phyloP scores from a whole-genome alignment of 495 filamentous ascomycete genomes.

The Aspergillus indologenus region DNA sequence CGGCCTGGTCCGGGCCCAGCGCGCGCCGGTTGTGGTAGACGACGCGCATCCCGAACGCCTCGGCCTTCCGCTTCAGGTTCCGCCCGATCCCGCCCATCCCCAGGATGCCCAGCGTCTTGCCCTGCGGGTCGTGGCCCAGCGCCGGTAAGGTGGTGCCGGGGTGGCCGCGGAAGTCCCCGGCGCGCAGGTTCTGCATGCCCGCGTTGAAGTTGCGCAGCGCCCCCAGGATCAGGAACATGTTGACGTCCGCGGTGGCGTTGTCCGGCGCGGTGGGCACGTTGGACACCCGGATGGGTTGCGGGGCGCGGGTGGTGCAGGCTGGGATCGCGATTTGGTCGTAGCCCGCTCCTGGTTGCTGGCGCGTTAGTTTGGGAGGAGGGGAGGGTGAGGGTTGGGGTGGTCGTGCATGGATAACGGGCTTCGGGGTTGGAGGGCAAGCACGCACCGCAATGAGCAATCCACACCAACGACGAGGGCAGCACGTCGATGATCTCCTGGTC shows the following conservation, averaged over 20 bases:
- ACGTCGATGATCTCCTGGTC: slow-evolving; percentile 63
- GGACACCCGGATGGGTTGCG: slow-evolving; percentile 59
- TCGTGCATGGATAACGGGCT: background rate
- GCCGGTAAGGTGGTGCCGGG: slow-evolving; percentile 40
- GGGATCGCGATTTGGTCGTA: slow-evolving; percentile 77
- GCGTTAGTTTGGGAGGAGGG: background rate
- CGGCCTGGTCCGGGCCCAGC: slow-evolving; percentile 53
- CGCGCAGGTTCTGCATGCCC: slow-evolving; percentile 58
- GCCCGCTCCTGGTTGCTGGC: slow-evolving; percentile 57
- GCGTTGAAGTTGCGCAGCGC: slow-evolving; percentile 69
- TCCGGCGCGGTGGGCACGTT: slow-evolving; percentile 80
- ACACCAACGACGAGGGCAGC: slow-evolving; percentile 53
- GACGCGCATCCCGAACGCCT: slow-evolving; percentile 63
- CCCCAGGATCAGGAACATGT: slow-evolving; percentile 74
- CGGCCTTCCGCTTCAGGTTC: slow-evolving; percentile 52
- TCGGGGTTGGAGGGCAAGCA: background rate
- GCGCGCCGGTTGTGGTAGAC: slow-evolving; percentile 64
- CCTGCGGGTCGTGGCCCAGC: slow-evolving; percentile 61
- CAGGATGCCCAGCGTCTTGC: slow-evolving; percentile 68
- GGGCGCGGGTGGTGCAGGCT: slow-evolving; percentile 59
- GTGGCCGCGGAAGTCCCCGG: slow-evolving; percentile 50
- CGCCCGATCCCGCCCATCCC: slow-evolving; percentile 88
- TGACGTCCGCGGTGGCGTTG: slow-evolving; percentile 76
- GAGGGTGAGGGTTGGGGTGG: background rate
- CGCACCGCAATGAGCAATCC: slow-evolving; percentile 54